A percentile compares a stretch with the other conserved stretches of the same genome.
phyloP scores from a whole-genome alignment of 1,284 basidiomycete genomes.

The Leucoagaricus sp. region DNA sequence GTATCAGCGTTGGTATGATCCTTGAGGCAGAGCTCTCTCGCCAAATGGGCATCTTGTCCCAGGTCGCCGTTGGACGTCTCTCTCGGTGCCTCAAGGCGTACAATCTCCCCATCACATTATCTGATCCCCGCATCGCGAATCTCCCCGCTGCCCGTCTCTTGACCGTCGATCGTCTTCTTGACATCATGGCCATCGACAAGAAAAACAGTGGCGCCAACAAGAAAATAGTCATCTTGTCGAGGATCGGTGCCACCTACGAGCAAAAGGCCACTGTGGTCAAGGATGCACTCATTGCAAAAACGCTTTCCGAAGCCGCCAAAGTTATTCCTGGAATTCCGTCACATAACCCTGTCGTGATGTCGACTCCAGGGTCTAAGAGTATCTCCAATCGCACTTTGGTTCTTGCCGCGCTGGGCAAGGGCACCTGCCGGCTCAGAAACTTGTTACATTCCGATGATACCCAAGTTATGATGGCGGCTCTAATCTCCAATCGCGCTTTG shows the following conservation, averaged over 20 bases:
- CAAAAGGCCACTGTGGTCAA: conserved; percentile 87
- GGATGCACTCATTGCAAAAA: conserved; percentile 81
- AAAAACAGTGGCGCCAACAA: conserved; percentile 93
- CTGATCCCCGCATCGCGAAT: conserved; percentile 74
- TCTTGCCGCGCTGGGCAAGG: conserved; percentile 88
- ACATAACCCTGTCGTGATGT: conserved; percentile 78
- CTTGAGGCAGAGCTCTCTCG: conserved; percentile 91
- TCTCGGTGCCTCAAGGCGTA: conserved; percentile 84
- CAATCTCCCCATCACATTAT: conserved; percentile 81
- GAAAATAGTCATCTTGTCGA: conserved; percentile 91
- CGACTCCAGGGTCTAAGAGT: conserved; percentile 95
- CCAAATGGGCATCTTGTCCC: conserved; percentile 82
- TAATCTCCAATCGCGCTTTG: conserved; percentile 96
- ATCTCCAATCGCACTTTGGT: conserved; percentile 96
- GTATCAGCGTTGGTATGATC: conserved; percentile 91
- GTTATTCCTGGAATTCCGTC: conserved; percentile 70
- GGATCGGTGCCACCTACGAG: conserved; percentile 93
- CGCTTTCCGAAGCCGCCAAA: conserved; percentile 75
- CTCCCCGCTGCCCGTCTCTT: conserved; percentile 74
- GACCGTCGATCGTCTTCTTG: conserved; percentile 82
- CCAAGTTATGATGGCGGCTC: conserved; percentile 97
- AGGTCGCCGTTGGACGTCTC: conserved; percentile 88
- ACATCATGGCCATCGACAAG: conserved; percentile 96
- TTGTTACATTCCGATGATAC: conserved; percentile 98
- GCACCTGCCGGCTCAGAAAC: conserved; percentile 89